Percentiles rank a stretch among this genome's conserved stretches.
Evolutionary conservation across 371 early-diverging fungal species (phyloP).

Genomic region (Nosema bombycis): DNA sequence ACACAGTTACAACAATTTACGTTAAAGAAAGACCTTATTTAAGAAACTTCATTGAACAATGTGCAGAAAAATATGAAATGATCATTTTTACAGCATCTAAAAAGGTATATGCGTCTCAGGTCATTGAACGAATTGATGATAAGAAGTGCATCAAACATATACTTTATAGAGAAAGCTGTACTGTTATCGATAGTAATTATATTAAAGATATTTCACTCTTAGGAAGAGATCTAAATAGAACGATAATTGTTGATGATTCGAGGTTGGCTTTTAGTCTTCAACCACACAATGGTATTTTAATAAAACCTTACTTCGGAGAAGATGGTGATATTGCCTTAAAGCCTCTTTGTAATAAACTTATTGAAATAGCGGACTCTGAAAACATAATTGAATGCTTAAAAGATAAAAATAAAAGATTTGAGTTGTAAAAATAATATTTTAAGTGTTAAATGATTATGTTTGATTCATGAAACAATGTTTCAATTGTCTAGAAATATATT

Average conservation of each 20-base stretch:
- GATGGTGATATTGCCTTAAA: neutral
- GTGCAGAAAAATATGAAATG: constrained; percentile 79
- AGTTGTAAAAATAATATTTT: neutral
- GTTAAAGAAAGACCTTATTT: constrained; percentile 54
- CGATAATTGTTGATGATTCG: constrained; percentile 40
- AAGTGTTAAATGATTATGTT: neutral
- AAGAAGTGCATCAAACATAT: constrained; percentile 75
- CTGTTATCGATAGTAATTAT: constrained; percentile 81
- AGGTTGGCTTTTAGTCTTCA: constrained; percentile 20
- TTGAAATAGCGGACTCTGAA: too few relatives aligned
- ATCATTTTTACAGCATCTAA: constrained; percentile 80
- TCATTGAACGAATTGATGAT: constrained; percentile 79
- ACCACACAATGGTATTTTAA: constrained; percentile 22
- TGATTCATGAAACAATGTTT: neutral
- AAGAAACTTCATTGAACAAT: constrained; percentile 56
- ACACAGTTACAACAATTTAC: constrained; percentile 4
- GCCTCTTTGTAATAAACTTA: neutral
- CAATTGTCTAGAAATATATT: neutral
- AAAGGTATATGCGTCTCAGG: constrained; percentile 83
- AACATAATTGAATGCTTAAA: neutral
- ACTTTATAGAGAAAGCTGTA: constrained; percentile 86
- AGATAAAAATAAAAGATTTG: constrained; percentile 3
- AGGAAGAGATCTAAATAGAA: constrained; percentile 73
- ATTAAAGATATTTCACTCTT: constrained; percentile 80
- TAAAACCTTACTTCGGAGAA: constrained; percentile 11